phyloP scores from a whole-genome alignment of 495 filamentous ascomycete genomes.

The Chaetomidium leptoderma region DNA sequence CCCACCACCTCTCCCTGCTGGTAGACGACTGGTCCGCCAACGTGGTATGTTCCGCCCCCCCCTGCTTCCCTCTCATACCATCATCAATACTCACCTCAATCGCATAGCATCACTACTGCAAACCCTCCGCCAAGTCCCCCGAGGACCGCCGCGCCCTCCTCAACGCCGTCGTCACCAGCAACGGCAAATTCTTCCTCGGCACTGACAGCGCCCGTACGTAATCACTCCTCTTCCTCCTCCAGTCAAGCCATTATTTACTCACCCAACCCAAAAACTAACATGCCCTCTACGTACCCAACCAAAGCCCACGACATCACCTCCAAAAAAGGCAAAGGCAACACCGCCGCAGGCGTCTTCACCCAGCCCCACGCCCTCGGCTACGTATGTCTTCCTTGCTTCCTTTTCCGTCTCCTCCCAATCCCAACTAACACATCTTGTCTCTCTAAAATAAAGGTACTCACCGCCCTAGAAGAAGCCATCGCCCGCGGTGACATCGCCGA shows the following conservation, averaged over 20 bases:
- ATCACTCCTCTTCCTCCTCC: background rate
- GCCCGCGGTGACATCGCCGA: constrained; percentile 57
- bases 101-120: constrained; percentile 74
- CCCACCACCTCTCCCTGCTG: constrained; percentile 76
- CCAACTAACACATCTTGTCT: background rate
- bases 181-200: constrained; percentile 76
- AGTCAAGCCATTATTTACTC: no score
- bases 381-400: constrained; percentile 24
- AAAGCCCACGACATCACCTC: constrained; percentile 70
- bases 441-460: constrained; percentile 44
- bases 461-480: constrained; percentile 66
- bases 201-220: constrained; percentile 28
- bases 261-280: constrained; percentile 46
- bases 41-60: constrained; percentile 22
- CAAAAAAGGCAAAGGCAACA: constrained; percentile 63
- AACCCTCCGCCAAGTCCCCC: constrained; percentile 71
- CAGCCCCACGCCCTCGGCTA: constrained; percentile 79
- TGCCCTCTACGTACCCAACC: constrained; percentile 37
- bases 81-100: background rate
- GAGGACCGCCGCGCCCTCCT: constrained; percentile 73
- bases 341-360: constrained; percentile 85
- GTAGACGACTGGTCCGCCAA: constrained; percentile 73
- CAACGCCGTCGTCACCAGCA: constrained; percentile 59
- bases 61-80: background rate
- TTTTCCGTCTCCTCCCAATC: background rate